Conservation (phyloP, 495 filamentous ascomycete genomes). For the Coniosporium apollinis region DNA sequence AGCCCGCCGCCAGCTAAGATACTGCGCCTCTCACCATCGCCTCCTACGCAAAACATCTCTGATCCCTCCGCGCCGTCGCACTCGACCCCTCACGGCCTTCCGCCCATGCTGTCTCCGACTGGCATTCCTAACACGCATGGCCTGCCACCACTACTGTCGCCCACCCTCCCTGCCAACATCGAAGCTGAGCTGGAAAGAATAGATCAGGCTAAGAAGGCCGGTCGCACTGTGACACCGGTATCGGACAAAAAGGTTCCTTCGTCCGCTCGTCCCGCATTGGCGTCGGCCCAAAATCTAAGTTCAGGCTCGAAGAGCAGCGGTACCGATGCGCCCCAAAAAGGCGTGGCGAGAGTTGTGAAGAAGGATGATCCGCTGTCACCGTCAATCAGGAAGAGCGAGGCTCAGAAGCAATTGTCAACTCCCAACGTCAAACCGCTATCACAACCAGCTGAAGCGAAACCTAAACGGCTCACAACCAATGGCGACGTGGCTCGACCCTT, state of each 20-base stretch:
- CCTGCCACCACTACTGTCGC: background rate
- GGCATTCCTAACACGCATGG: background rate
- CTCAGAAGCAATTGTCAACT: background rate
- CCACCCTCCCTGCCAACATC: background rate
- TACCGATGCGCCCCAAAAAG: too few species aligned
- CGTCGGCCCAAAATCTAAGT: too few species aligned
- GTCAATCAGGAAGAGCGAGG: background rate
- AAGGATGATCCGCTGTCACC: background rate
- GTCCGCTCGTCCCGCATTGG: too few species aligned
- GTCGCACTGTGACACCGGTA: background rate
- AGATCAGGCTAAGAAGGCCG: background rate
- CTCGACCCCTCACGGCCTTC: background rate
- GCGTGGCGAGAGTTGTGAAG: too few species aligned
- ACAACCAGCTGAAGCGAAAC: too few species aligned
- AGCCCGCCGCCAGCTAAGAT: conserved; percentile 2
- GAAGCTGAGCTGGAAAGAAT: background rate
- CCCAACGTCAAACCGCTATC: background rate
- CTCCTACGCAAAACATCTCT: background rate
- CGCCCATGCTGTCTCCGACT: background rate
- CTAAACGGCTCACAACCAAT: too few species aligned
- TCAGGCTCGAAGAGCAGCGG: too few species aligned
- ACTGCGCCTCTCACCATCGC: background rate
- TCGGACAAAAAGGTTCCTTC: background rate
- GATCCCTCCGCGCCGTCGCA: background rate
- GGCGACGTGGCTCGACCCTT: background rate